Conservation (phyloP, 2,329 filamentous ascomycete species). For the Xylariaceae sp. region DNA sequence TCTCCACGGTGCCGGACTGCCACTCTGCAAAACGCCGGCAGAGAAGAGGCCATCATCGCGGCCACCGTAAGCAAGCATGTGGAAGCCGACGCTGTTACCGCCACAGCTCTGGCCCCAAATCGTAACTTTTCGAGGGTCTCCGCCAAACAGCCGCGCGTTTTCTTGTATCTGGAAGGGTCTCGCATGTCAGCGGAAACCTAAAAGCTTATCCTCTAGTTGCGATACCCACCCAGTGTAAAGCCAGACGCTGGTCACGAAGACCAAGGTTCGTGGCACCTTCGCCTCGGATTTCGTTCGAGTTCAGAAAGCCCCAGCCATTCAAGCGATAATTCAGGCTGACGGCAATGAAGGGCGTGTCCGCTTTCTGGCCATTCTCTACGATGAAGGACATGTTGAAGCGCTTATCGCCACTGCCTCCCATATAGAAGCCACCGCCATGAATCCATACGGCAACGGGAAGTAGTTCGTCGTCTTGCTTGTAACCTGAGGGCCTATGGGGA, state of each 20-base stretch:
- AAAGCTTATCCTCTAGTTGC: neutral
- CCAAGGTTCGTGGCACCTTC: conserved; percentile 2
- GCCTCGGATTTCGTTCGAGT: neutral
- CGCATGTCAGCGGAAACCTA: neutral
- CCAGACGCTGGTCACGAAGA: conserved; percentile 5
- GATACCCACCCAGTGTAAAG: conserved; percentile 4
- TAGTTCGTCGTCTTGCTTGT: neutral
- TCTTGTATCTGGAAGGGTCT: neutral
- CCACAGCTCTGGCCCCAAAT: conserved; percentile 6
- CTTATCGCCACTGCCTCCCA: conserved; percentile 8
- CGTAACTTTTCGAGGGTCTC: conserved; percentile 5
- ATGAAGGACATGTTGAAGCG: conserved; percentile 14
- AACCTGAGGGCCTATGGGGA: conserved; percentile 1
- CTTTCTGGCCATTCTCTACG: conserved; percentile 3
- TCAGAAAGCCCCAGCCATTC: neutral
- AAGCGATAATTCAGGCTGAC: conserved; percentile 5
- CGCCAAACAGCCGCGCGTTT: neutral
- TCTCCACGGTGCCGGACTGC: conserved; percentile 4
- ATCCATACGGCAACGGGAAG: conserved; percentile 4
- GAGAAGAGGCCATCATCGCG: conserved; percentile 11
- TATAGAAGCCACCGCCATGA: conserved; percentile 7
- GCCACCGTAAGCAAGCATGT: conserved; percentile 9
- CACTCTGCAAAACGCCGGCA: conserved; percentile 8
- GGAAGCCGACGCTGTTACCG: conserved; percentile 1
- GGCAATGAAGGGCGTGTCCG: conserved; percentile 7